Percentiles rank a stretch among this genome's conserved stretches.
These are phyloP conservation scores for Brassica hybrid DNA, from an alignment of 441 rosid genomes.

Conservation along the genomic window DNA sequence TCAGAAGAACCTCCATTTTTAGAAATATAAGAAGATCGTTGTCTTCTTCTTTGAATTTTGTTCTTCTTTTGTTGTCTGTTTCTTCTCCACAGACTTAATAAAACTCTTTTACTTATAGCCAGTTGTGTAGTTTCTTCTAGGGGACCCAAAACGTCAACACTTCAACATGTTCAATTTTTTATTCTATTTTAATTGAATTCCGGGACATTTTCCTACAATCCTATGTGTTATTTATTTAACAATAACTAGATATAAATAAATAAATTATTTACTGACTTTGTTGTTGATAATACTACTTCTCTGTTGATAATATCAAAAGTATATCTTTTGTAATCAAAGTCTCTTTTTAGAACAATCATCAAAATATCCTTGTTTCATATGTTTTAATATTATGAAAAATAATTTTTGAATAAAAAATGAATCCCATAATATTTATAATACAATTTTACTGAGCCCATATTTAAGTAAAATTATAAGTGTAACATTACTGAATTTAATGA, in stretches of 20 bases:
- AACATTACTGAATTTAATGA: background rate
- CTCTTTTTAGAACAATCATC: too few relatives aligned
- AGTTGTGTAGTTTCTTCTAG: constrained; percentile 39
- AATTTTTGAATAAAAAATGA: too few relatives aligned
- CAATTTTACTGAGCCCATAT: background rate
- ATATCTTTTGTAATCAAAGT: too few relatives aligned
- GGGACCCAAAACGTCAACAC: constrained; percentile 68
- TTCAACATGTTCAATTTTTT: constrained; percentile 42
- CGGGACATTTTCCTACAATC: constrained; percentile 35
- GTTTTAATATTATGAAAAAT: too few relatives aligned
- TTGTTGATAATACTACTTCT: too few relatives aligned
- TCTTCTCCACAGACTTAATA: constrained; percentile 23
- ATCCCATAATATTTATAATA: background rate
- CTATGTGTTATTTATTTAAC: constrained; percentile 26
- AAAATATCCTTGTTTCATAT: too few relatives aligned
- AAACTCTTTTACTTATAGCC: constrained; percentile 42
- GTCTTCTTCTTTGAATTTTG: constrained; percentile 26
- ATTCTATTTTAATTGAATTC: constrained; percentile 25
- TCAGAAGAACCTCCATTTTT: constrained; percentile 46
- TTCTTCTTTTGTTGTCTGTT: constrained; percentile 5
- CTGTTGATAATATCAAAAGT: too few relatives aligned
- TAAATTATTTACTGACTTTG: background rate
- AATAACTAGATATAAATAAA: constrained; percentile 11
- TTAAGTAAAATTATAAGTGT: background rate
- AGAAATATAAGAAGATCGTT: constrained; percentile 3